Evolutionary conservation across 2,329 filamentous ascomycete genomes (phyloP).

Genomic region (Magnaporthiopsis rhizophila): DNA sequence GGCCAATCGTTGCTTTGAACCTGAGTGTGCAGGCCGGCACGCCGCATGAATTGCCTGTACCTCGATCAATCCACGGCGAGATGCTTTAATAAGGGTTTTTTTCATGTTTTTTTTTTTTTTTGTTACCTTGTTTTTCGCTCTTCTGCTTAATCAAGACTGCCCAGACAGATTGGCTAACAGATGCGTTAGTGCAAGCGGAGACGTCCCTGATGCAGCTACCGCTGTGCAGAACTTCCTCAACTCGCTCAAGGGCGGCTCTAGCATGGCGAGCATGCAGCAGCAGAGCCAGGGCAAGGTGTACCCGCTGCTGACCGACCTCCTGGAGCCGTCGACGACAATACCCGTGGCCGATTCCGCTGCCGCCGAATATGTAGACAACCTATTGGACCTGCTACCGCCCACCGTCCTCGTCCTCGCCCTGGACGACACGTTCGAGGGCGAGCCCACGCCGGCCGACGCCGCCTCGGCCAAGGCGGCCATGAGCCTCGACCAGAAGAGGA

Average conservation of each 20-base stretch:
- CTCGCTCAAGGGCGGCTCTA: slow-evolving; percentile 58
- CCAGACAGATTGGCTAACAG: slow-evolving; percentile 31
- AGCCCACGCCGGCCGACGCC: slow-evolving; percentile 61
- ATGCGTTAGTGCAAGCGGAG: slow-evolving; percentile 46
- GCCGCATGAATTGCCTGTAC: not conserved
- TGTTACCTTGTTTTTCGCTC: too few relatives aligned
- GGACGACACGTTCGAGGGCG: slow-evolving; percentile 42
- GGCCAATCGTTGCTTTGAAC: not conserved
- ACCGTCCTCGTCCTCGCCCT: slow-evolving; percentile 63
- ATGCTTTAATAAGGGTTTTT: not conserved
- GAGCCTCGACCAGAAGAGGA: slow-evolving; percentile 67
- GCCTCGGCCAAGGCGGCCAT: slow-evolving; percentile 68
- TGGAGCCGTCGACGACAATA: slow-evolving; percentile 70
- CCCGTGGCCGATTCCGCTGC: slow-evolving; percentile 61
- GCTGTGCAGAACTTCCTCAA: slow-evolving; percentile 84
- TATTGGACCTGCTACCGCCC: slow-evolving; percentile 73
- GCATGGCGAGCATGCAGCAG: slow-evolving; percentile 24
- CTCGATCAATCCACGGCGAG: not conserved
- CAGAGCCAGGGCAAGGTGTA: slow-evolving; percentile 54
- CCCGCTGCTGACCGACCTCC: slow-evolving; percentile 78
- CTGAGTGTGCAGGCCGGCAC: not conserved
- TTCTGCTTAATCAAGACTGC: not conserved
- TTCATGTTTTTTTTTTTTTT: slow-evolving; percentile 19
- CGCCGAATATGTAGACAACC: slow-evolving; percentile 60
- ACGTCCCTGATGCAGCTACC: slow-evolving; percentile 60